Evolutionary conservation across 108 stramenopile genomes (phyloP).

Genomic region (Nannochloropsis salina): DNA sequence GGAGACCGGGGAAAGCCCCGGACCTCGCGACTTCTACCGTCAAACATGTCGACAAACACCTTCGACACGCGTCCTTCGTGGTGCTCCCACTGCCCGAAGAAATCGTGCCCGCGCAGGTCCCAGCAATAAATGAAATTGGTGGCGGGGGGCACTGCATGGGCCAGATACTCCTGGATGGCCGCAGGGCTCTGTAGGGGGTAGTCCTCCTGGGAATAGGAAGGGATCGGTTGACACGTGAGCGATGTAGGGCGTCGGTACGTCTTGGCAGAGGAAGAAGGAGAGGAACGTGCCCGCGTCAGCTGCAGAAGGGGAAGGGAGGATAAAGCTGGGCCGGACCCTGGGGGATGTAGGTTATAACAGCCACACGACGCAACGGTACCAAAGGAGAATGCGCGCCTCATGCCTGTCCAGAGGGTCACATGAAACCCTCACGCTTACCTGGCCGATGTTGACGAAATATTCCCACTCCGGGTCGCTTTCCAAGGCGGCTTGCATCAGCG

Average conservation of each 20-base stretch:
- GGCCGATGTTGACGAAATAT: constrained; percentile 47
- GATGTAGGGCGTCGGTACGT: too few species aligned
- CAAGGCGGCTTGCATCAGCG: constrained; percentile 43
- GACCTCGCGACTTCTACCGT: constrained; percentile 25
- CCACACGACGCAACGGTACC: too few species aligned
- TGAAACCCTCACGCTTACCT: constrained; percentile 8
- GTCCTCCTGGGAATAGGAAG: constrained; percentile 31
- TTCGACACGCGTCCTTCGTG: constrained; percentile 27
- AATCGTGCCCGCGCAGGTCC: constrained; percentile 43
- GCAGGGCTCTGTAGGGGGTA: constrained; percentile 26
- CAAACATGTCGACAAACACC: constrained; percentile 36
- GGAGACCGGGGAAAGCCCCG: background rate
- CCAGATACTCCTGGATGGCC: constrained; percentile 18
- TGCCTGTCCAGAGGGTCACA: too few species aligned
- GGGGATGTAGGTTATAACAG: too few species aligned
- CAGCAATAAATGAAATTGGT: constrained; percentile 52
- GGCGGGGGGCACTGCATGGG: constrained; percentile 23
- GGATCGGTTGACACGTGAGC: background rate
- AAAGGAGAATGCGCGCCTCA: too few species aligned
- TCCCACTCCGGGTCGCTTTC: constrained; percentile 39
- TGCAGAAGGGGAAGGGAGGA: too few species aligned
- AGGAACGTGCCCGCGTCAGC: too few species aligned
- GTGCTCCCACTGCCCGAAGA: constrained; percentile 44
- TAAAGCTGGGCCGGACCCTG: too few species aligned
- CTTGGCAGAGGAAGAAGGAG: too few species aligned